Base-by-base conservation (phyloP, 805 yeast genomes). In the Wickerhamiella kurtzmanii region DNA sequence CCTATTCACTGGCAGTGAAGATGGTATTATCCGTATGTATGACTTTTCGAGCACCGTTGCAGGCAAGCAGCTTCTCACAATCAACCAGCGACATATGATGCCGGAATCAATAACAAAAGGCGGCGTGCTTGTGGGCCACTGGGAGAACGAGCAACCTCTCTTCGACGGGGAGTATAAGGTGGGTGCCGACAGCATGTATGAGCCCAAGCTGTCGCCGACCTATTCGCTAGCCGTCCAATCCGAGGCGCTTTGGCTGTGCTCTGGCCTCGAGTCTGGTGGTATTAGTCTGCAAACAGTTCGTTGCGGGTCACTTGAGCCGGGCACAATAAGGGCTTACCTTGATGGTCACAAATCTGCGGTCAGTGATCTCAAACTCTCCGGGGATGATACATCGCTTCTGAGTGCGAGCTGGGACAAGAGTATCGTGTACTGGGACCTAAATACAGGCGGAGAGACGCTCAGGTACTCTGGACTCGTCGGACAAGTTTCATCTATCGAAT, bases 81-180 rank as follows among this genome's bases (percentile, higher is more conserved):
- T 87, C 50, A 86, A 95, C 2, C 98, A 92, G 62, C 77, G 77
- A 57, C 97, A 92, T 62, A 82, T 84, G 43, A 69, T 87, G 44
- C 86, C 86, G 20, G 98, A 92, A 60, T 75, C 92, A 1, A 76
- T 92, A 28, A 74, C 82, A 6, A 80, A 82, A 58, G 92, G 87
- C 0, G 98, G 97, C 4, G 80, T 85, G 3, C 65, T 88, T 3
- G 60, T 73, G 15, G 80, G 92, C 0, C 89, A 86, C 66, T 92
- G 96, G 96, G 97, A 89, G 59, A 92, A 92, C 63, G 97, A 92
- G 65, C 84, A 87, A 57, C 96, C 97, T 0, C 67, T 76, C 48
- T 64, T 70, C 28, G 68, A 67, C 51, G 59, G 71, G 48, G 69
- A 68, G 52, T 60, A 68, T 68, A 50, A 59, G 69, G 49, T 59